Evolutionary conservation across 163 green algal species (phyloP).

Genomic region (Scenedesmus sp.): DNA sequence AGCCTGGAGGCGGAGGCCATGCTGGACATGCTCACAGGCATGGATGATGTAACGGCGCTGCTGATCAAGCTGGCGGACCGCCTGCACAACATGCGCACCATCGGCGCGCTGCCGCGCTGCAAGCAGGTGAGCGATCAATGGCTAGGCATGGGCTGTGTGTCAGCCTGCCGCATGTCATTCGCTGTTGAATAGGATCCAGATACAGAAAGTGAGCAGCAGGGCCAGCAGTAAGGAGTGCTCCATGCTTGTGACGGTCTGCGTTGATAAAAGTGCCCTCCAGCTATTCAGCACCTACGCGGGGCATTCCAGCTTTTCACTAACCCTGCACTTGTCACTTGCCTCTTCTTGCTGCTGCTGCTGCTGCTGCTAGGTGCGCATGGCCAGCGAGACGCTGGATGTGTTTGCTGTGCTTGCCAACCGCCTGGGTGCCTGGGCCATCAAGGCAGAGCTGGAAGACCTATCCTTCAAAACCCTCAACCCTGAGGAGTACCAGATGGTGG

Average conservation of each 20-base stretch:
- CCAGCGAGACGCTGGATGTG: slow-evolving; percentile 76
- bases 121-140: slow-evolving; percentile 57
- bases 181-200: neutral
- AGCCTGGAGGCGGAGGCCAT: slow-evolving; percentile 55
- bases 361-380: slow-evolving; percentile 48
- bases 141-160: neutral
- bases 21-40: slow-evolving; percentile 79
- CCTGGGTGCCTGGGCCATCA: slow-evolving; percentile 89
- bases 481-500: slow-evolving; percentile 67
- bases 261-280: no score
- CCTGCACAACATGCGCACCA: slow-evolving; percentile 81
- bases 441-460: slow-evolving; percentile 92
- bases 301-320: no score
- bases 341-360: neutral
- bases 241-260: no score
- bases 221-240: no score
- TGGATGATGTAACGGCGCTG: slow-evolving; percentile 78
- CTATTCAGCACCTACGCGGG: no score
- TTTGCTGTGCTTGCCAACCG: slow-evolving; percentile 86
- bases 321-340: neutral
- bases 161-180: neutral
- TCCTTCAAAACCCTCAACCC: slow-evolving; percentile 84
- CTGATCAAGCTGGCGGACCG: slow-evolving; percentile 89
- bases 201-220: no score
- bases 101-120: slow-evolving; percentile 60